A percentile compares a stretch with the other conserved stretches of the same genome.
These are phyloP conservation scores for Xylariales sp. DNA, from an alignment of 2,329 filamentous ascomycete species.

Conservation along the genomic window DNA sequence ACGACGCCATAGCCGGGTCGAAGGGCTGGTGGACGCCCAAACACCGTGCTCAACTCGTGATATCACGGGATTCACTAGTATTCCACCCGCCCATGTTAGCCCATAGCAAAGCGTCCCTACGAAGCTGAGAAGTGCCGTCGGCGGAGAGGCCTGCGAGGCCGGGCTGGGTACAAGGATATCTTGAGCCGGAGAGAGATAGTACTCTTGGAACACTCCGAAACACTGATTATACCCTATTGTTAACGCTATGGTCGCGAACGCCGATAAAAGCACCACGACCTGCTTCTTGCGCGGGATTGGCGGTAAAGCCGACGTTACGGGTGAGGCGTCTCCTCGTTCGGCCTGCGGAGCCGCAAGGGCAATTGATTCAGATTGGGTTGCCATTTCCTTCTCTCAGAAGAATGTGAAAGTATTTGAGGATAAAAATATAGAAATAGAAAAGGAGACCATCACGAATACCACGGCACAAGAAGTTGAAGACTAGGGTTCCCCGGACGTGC, in stretches of 20 bases:
- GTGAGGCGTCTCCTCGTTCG: conserved; percentile 21
- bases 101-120: conserved; percentile 61
- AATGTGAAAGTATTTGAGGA: not conserved
- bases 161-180: conserved; percentile 53
- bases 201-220: conserved; percentile 62
- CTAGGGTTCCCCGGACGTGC: no score
- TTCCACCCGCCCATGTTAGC: conserved; percentile 62
- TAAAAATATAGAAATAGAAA: not conserved
- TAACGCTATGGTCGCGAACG: conserved; percentile 58
- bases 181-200: conserved; percentile 57
- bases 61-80: conserved; percentile 61
- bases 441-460: no score
- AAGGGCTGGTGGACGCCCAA: conserved; percentile 41
- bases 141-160: conserved; percentile 47
- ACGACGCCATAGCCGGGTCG: conserved; percentile 42
- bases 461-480: no score
- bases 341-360: conserved; percentile 26
- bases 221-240: conserved; percentile 63
- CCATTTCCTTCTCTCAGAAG: conserved; percentile 23
- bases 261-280: conserved; percentile 55
- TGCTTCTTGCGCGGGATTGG: conserved; percentile 56
- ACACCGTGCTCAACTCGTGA: conserved; percentile 54
- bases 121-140: conserved; percentile 60
- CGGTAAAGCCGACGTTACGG: conserved; percentile 43
- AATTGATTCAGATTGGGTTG: conserved; percentile 34